These are phyloP conservation scores for Apostasia shenzhenica DNA, from an alignment of 106 monocot genomes.

Conservation along the genomic window DNA sequence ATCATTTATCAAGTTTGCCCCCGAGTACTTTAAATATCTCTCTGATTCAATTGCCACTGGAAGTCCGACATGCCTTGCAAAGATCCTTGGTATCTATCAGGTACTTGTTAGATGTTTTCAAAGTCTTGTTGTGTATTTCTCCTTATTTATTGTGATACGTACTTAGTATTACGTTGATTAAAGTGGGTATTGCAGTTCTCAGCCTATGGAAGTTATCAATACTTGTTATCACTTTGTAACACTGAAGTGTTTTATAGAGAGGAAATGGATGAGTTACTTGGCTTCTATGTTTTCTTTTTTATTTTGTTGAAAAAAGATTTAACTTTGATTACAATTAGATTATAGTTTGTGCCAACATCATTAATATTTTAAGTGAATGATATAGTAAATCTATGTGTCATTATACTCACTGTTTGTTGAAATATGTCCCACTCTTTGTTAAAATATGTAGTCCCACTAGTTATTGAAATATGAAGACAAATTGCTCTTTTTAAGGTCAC, in stretches of 20 bases:
- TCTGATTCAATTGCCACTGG: constrained; percentile 67
- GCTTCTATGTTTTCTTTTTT: background rate
- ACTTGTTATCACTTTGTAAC: background rate
- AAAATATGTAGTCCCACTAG: background rate
- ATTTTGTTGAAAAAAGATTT: background rate
- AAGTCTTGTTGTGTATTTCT: background rate
- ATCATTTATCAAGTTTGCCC: constrained; percentile 87
- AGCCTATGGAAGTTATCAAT: background rate
- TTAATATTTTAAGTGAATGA: no score
- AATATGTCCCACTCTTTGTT: background rate
- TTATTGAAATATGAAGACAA: background rate
- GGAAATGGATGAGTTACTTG: background rate
- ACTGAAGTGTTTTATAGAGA: background rate
- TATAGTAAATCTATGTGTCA: no score
- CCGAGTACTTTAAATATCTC: constrained; percentile 79
- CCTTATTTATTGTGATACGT: background rate
- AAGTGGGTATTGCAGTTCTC: background rate
- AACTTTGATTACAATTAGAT: no score
- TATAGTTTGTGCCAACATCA: no score
- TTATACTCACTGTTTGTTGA: no score
- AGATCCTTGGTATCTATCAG: constrained; percentile 96
- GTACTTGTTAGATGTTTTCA: constrained; percentile 8
- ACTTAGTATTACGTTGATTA: background rate
- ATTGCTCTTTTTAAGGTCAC: constrained; percentile 33
- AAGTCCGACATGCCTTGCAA: constrained; percentile 91